Evolutionary conservation across 352 stramenopile genomes (phyloP).

Genomic region (Globisporangium recalcitrans): DNA sequence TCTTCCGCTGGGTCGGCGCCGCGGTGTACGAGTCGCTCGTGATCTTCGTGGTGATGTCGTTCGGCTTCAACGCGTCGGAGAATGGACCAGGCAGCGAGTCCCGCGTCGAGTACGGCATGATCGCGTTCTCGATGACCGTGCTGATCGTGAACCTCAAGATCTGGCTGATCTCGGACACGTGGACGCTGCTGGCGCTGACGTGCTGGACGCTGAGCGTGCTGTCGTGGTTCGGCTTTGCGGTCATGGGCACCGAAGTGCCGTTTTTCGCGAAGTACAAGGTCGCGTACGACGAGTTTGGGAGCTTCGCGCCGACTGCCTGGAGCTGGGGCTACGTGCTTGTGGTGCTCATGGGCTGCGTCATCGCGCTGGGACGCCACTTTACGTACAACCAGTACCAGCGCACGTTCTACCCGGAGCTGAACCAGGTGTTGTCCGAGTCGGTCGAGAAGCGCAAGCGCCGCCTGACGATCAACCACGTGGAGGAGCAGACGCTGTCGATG

Average conservation of each 20-base stretch:
- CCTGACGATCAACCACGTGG: conserved; percentile 66
- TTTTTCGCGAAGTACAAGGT: conserved; percentile 69
- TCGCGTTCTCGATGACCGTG: conserved; percentile 90
- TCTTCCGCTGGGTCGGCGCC: conserved; percentile 71
- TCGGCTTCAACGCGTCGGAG: conserved; percentile 68
- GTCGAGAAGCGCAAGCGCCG: conserved; percentile 38
- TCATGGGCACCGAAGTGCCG: conserved; percentile 43
- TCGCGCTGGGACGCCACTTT: conserved; percentile 69
- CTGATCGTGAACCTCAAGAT: conserved; percentile 94
- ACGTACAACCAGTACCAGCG: conserved; percentile 80
- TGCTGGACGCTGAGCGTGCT: conserved; percentile 64
- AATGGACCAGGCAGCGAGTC: conserved; percentile 55
- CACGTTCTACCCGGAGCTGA: conserved; percentile 63
- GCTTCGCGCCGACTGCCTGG: conserved; percentile 51
- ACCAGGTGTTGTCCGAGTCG: conserved; percentile 66
- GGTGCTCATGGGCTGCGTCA: conserved; percentile 55
- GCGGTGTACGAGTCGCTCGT: conserved; percentile 76
- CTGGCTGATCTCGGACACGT: conserved; percentile 75
- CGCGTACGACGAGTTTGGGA: conserved; percentile 73
- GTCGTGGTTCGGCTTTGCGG: conserved; percentile 63
- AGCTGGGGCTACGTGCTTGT: conserved; percentile 61
- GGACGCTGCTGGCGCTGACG: conserved; percentile 53
- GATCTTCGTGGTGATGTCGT: conserved; percentile 78
- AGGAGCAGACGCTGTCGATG: conserved; percentile 74
- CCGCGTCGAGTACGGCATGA: conserved; percentile 77